These are phyloP conservation scores for Aspergillus kassunensis DNA, from an alignment of 495 filamentous ascomycete species.

Conservation along the genomic window DNA sequence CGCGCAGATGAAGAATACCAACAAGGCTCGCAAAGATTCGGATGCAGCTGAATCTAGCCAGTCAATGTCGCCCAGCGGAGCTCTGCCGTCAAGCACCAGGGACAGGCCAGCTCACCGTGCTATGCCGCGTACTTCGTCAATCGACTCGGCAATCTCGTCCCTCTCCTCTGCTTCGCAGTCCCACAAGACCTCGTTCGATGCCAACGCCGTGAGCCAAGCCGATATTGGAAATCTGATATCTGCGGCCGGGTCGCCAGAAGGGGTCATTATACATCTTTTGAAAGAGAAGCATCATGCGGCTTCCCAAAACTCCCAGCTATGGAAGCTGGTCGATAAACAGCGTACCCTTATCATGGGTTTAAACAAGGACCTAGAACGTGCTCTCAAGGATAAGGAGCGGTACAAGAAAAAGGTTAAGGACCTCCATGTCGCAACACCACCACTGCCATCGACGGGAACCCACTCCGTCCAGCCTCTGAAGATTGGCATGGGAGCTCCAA, in stretches of 20 bases:
- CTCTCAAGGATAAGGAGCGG: slow-evolving; percentile 90
- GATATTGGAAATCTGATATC: slow-evolving; percentile 72
- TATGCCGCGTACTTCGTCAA: slow-evolving; percentile 80
- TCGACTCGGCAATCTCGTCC: slow-evolving; percentile 89
- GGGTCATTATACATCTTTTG: slow-evolving; percentile 79
- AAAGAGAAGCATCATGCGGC: slow-evolving; percentile 87
- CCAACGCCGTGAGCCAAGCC: slow-evolving; percentile 40
- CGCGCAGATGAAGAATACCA: slow-evolving; percentile 16
- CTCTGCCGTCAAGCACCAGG: slow-evolving; percentile 27
- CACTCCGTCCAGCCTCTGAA: slow-evolving; percentile 9
- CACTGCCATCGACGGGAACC: slow-evolving; percentile 35
- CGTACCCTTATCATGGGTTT: slow-evolving; percentile 87
- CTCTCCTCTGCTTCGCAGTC: slow-evolving; percentile 66
- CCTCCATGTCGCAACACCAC: slow-evolving; percentile 48
- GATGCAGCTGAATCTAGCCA: slow-evolving; percentile 27
- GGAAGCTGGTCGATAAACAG: slow-evolving; percentile 95
- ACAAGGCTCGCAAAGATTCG: slow-evolving; percentile 22
- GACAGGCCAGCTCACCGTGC: slow-evolving; percentile 39
- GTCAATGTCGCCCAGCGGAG: slow-evolving; percentile 30
- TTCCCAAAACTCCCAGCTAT: slow-evolving; percentile 87
- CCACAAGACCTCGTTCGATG: slow-evolving; percentile 62
- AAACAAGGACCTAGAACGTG: slow-evolving; percentile 90
- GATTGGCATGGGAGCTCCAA: background rate
- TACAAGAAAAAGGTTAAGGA: slow-evolving; percentile 91
- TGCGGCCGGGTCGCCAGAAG: slow-evolving; percentile 84